These are phyloP conservation scores for Globisporangium radiosum DNA, from an alignment of 352 stramenopile genomes.

Conservation along the genomic window DNA sequence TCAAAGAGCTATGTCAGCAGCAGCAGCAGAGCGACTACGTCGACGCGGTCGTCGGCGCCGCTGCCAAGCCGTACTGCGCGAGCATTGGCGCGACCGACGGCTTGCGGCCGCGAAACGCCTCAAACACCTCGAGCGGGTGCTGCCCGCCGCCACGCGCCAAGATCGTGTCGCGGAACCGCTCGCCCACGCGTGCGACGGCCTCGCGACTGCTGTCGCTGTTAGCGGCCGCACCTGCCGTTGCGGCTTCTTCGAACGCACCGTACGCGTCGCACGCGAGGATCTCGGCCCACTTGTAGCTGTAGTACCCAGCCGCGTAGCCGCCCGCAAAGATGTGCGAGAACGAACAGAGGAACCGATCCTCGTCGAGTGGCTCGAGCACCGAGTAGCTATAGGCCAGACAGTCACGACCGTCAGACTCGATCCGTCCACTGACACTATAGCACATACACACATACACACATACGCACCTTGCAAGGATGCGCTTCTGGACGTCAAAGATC, in stretches of 20 bases:
- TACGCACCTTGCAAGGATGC: slow-evolving; percentile 78
- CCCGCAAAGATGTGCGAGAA: slow-evolving; percentile 98
- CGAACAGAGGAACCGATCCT: slow-evolving; percentile 97
- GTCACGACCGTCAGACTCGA: neutral
- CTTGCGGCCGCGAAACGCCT: slow-evolving; percentile 93
- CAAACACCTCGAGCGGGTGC: slow-evolving; percentile 91
- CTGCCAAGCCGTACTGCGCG: slow-evolving; percentile 89
- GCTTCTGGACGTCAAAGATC: slow-evolving; percentile 92
- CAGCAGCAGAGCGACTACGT: neutral
- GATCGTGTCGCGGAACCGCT: slow-evolving; percentile 93
- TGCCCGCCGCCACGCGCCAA: slow-evolving; percentile 81
- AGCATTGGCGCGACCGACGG: slow-evolving; percentile 92
- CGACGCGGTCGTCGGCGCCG: neutral
- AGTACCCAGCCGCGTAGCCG: slow-evolving; percentile 97
- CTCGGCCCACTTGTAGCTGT: slow-evolving; percentile 97
- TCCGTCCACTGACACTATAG: no score
- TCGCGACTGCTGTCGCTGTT: slow-evolving; percentile 28
- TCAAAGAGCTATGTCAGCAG: no score
- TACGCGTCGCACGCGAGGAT: slow-evolving; percentile 97
- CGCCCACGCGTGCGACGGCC: slow-evolving; percentile 78
- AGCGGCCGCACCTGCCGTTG: slow-evolving; percentile 17
- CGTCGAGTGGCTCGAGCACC: slow-evolving; percentile 85
- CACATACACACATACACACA: neutral
- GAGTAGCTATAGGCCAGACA: slow-evolving; percentile 37
- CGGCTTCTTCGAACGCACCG: slow-evolving; percentile 95